Base-by-base conservation (phyloP, 1,139 yeast genomes). In the Candida pseudocylindracea region DNA sequence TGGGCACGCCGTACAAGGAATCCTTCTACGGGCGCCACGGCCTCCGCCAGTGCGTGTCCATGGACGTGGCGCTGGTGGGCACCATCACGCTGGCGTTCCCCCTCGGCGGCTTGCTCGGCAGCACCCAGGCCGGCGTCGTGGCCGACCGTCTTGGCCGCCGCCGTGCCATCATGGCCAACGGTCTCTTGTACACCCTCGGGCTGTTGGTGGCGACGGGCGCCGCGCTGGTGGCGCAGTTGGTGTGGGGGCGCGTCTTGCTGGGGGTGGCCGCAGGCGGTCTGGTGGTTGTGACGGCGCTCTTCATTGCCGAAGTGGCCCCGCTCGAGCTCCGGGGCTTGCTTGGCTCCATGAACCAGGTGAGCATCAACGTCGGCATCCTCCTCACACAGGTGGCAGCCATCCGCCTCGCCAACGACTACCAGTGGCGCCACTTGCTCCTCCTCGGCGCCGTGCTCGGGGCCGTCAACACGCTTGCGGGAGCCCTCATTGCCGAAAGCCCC, bases 191-290 rank as follows among this genome's bases (percentile, higher is more conserved):
- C 20, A 15, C 20, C 4, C 20, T 15, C 20, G 20, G 20, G 6
- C 20, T 15, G 20, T 42, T 65, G 4, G 38, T 76, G 20, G 71
- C 76, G 48, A 70, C 72, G 6, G 42, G 57, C n/a, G 58, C 79
- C 11, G 54, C 60, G 32, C 45, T 56, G 10, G 66, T 63, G 37
- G 15, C 38, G 8, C 44, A 48, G 7, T 15, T 15, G 20, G 20
- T 15, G 20, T 15, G 20, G 20, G 20, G 20, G 6, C 58, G 98
- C 36, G 61, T 81, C 35, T 43, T 79, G 7, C 67, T 78, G 28
- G 98, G 98, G 0, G 36, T 81, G 6, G 93, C 79, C 2, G 92
- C 94, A 8, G 98, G 98, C 4, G 60, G 74, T 8, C 75, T 88
- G 2, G 63, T 88, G 38, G 96, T 88, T 4, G 69, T 78, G 10